Evolutionary conservation across 768 basidiomycete species (phyloP).

Genomic region (Leccinum fibrillosum): DNA sequence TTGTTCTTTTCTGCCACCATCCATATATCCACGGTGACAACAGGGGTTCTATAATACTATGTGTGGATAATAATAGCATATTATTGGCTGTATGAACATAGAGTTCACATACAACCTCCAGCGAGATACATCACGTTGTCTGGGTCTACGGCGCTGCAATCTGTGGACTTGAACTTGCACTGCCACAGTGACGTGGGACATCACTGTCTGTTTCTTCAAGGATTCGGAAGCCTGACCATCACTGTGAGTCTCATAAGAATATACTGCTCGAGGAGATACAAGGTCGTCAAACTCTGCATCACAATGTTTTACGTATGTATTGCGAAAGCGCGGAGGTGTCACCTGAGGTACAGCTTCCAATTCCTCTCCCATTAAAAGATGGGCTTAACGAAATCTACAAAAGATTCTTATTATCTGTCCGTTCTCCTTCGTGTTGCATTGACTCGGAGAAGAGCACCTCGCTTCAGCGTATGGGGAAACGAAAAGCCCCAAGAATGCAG

Average conservation of each 20-base stretch:
- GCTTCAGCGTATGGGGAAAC: neutral
- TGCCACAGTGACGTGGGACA: too few relatives aligned
- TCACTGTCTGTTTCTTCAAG: neutral
- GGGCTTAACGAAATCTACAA: neutral
- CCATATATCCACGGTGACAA: neutral
- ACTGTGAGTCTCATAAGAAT: too few relatives aligned
- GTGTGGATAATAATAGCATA: conserved; percentile 1
- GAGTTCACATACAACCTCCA: conserved; percentile 58
- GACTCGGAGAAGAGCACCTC: neutral
- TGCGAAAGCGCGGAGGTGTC: neutral
- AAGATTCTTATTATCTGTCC: neutral
- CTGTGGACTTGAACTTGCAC: too few relatives aligned
- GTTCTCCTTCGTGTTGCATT: neutral
- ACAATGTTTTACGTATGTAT: neutral
- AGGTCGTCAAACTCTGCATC: neutral
- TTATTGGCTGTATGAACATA: conserved; percentile 8
- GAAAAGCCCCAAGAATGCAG: neutral
- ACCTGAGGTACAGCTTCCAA: neutral
- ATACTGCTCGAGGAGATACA: neutral
- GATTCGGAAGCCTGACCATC: neutral
- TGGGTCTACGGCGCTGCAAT: conserved; percentile 45
- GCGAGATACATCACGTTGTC: conserved; percentile 54
- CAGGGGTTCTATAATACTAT: neutral
- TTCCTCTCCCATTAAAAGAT: neutral
- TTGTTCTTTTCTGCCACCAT: neutral